Conservation (phyloP, 2,329 filamentous ascomycete genomes). For the Stagonosporopsis chrysanthemi region DNA sequence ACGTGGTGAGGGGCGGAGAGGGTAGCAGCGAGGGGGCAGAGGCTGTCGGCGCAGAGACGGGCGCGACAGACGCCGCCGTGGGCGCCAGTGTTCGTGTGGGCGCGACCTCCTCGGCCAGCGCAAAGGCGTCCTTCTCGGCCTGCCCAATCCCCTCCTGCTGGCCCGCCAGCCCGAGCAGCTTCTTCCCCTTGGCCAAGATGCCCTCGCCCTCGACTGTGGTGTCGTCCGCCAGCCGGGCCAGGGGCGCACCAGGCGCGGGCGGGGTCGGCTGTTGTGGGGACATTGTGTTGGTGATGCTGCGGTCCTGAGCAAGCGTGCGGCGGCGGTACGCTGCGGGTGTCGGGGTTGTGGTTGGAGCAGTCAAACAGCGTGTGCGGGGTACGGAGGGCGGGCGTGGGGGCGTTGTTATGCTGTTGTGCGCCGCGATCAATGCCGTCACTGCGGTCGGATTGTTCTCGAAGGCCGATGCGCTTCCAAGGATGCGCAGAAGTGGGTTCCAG, state of each 20-base stretch:
- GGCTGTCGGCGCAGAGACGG: constrained; percentile 29
- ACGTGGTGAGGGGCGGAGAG: constrained; percentile 42
- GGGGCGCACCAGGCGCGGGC: constrained; percentile 9
- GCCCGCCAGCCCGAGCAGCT: constrained; percentile 48
- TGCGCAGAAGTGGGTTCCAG: constrained; percentile 12
- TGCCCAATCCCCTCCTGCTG: constrained; percentile 40
- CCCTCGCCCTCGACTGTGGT: constrained; percentile 32
- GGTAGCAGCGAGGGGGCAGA: constrained; percentile 37
- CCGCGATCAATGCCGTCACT: constrained; percentile 18
- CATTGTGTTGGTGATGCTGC: constrained; percentile 3
- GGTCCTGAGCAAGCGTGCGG: no score
- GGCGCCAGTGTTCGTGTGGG: constrained; percentile 19
- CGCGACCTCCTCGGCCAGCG: constrained; percentile 17
- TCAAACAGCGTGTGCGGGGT: background rate
- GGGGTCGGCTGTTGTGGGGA: constrained; percentile 11
- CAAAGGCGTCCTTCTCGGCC: constrained; percentile 21
- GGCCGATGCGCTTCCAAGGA: constrained; percentile 19
- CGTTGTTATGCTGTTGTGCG: constrained; percentile 1
- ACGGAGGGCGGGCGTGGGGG: background rate
- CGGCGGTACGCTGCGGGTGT: no score
- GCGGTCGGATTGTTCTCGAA: constrained; percentile 7
- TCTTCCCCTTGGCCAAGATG: constrained; percentile 46
- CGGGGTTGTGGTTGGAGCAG: no score
- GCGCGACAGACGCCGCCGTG: constrained; percentile 4
- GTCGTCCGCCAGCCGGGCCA: constrained; percentile 10